Conservation (phyloP, 768 basidiomycete genomes). For the Tephrocybe sp. region DNA sequence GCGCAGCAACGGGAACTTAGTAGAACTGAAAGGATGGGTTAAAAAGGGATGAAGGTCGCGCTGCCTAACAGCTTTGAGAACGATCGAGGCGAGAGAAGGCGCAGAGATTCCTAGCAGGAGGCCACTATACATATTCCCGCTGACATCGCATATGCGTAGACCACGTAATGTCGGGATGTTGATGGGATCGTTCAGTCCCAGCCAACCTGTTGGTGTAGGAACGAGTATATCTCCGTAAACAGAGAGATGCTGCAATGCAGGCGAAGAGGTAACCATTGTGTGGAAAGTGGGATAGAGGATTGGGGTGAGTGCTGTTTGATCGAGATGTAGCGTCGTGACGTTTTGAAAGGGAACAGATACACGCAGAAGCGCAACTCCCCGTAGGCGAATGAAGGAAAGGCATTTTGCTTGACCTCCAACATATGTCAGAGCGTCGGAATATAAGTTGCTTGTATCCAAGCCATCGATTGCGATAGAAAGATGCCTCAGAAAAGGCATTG, state of each 20-base stretch:
- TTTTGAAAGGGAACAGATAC: slow-evolving; percentile 33
- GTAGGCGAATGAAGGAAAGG: slow-evolving; percentile 38
- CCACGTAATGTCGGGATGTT: slow-evolving; percentile 33
- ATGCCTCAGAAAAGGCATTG: slow-evolving; percentile 32
- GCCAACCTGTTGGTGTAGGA: slow-evolving; percentile 20
- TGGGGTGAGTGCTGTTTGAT: slow-evolving; percentile 35
- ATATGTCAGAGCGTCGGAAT: slow-evolving; percentile 24
- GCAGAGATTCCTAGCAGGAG: slow-evolving; percentile 37
- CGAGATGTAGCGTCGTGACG: slow-evolving; percentile 42
- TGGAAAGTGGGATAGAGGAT: slow-evolving; percentile 33
- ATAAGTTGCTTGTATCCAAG: slow-evolving; percentile 21
- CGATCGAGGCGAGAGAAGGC: slow-evolving; percentile 35
- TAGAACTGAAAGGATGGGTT: slow-evolving; percentile 13
- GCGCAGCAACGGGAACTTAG: slow-evolving; percentile 31
- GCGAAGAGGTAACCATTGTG: slow-evolving; percentile 30
- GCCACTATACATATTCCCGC: slow-evolving; percentile 33
- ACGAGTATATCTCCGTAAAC: slow-evolving; percentile 40
- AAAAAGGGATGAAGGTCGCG: slow-evolving; percentile 39
- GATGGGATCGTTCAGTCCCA: slow-evolving; percentile 21
- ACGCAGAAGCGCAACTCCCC: slow-evolving; percentile 39
- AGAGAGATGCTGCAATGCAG: slow-evolving; percentile 36
- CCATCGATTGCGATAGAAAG: slow-evolving; percentile 36
- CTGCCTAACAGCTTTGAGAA: slow-evolving; percentile 39
- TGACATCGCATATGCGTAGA: slow-evolving; percentile 38
- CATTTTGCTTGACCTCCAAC: slow-evolving; percentile 21